Percentiles rank a stretch among this genome's conserved stretches.
Evolutionary conservation across 2,329 filamentous ascomycete genomes (phyloP).

Genomic region (Penicillium nordicum): DNA sequence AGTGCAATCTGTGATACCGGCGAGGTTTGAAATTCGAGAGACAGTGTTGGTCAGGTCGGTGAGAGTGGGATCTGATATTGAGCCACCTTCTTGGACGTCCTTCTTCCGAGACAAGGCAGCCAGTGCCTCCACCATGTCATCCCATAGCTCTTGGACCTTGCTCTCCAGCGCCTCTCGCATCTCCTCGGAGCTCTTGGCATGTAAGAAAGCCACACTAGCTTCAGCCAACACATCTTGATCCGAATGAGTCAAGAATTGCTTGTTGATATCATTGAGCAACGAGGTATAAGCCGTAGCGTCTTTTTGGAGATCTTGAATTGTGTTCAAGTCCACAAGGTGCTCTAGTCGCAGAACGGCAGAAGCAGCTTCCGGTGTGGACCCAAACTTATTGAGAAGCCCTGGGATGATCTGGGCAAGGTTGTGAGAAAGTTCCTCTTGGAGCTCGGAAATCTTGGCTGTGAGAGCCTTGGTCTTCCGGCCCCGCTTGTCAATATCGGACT

Average conservation of each 20-base stretch:
- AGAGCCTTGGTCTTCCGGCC: constrained; percentile 57
- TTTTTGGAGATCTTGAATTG: constrained; percentile 85
- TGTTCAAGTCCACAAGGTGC: constrained; percentile 78
- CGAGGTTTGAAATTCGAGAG: constrained; percentile 75
- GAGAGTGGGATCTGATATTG: constrained; percentile 63
- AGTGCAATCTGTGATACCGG: constrained; percentile 73
- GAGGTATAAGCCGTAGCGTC: constrained; percentile 76
- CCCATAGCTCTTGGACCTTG: constrained; percentile 81
- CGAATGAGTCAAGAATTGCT: constrained; percentile 89
- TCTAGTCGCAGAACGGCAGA: constrained; percentile 81
- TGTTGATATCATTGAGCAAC: constrained; percentile 84
- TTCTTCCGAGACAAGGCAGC: constrained; percentile 67
- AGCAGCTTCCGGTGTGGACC: constrained; percentile 81
- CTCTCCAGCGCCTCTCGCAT: constrained; percentile 79
- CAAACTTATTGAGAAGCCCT: constrained; percentile 85
- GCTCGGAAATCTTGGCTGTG: constrained; percentile 61
- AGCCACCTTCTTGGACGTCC: constrained; percentile 68
- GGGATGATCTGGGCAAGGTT: constrained; percentile 77
- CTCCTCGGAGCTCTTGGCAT: constrained; percentile 82
- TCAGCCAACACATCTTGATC: constrained; percentile 81
- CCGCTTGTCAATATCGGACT: constrained; percentile 57
- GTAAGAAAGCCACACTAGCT: constrained; percentile 75
- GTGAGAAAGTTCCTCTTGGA: constrained; percentile 74
- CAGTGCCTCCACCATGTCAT: constrained; percentile 72
- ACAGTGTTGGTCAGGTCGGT: constrained; percentile 70